Evolutionary conservation across 306 rosid genomes (phyloP), one percentile per base, ranked within the genome.

Genomic region (Vigna reflexopilosa): DNA sequence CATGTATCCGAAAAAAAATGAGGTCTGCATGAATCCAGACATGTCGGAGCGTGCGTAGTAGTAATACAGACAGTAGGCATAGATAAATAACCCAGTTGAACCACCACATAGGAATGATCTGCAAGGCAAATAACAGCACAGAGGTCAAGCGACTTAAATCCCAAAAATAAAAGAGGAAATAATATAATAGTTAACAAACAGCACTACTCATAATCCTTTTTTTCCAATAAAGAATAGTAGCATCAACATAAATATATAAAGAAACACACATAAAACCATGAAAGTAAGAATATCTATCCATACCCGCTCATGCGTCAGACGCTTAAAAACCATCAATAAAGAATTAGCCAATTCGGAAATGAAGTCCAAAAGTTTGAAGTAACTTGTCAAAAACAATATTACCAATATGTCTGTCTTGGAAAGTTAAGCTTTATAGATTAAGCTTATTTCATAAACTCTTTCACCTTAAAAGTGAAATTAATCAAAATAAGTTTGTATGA

Each of bases 41-140:
- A 86, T 83, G 50, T 86, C 80, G 4, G 87, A 86, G 73, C 90
- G 85, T 0, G 86, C 86, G 47, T 78, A 45, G 87, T 81, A 86
- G 79, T 83, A 86, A 63, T 86, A 86, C 63, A 86, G 82, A 54
- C 90, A 86, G 45, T 83, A 86, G 51, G 83, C 90, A 66, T 78
- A 86, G 68, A 86, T 83, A 75, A 83, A 86, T 71, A 84, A 52
- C 45, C 90, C 87, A 9, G 86, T 84, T 24, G 90, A 86, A 51
- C 90, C 90, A 65, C 90, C 87, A 5, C 87, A 83, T 2, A 83
- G 80, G 79, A 86, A 86, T 73, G 90, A 78, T 75, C 87, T 86
- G 90, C 14, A 24, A 55, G 56, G 49, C 44, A 82, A 66, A 79
- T 16, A 62, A 55, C 13, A 55, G 34, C 73, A 81, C 77, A 58